Evolutionary conservation across 306 rosid genomes (phyloP).

Genomic region (Corylus avellana): DNA sequence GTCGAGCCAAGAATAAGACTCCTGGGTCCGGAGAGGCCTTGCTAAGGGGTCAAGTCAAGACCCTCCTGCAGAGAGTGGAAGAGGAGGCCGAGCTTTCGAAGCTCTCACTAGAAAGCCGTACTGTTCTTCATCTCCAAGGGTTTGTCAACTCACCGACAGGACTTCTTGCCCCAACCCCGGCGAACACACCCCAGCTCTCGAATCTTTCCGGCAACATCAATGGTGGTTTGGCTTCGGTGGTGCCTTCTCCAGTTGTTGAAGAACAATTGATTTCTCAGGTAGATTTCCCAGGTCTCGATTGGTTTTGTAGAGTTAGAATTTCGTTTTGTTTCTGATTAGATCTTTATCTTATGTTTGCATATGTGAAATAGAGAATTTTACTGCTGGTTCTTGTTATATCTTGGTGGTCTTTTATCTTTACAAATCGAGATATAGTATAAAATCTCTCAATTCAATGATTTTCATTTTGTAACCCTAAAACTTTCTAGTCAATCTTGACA

Average conservation of each 20-base stretch:
- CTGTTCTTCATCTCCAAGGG: slow-evolving; percentile 45
- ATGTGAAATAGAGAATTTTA: no score
- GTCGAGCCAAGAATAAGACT: slow-evolving; percentile 50
- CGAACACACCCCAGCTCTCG: slow-evolving; percentile 68
- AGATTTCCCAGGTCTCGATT: not conserved
- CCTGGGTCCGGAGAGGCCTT: slow-evolving; percentile 95
- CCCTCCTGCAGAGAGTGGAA: slow-evolving; percentile 83
- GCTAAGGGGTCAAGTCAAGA: slow-evolving; percentile 93
- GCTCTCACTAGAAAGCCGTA: slow-evolving; percentile 50
- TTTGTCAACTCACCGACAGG: slow-evolving; percentile 53
- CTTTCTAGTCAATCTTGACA: not conserved
- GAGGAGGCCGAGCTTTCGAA: slow-evolving; percentile 85
- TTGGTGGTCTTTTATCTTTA: not conserved
- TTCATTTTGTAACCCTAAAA: no score
- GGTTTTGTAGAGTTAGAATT: not conserved
- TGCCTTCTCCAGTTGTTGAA: slow-evolving; percentile 47
- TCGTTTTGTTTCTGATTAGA: not conserved
- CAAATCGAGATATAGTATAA: not conserved
- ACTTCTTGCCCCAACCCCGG: slow-evolving; percentile 85
- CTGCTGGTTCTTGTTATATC: not conserved
- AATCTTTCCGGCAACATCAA: slow-evolving; percentile 33
- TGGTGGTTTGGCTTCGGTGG: slow-evolving; percentile 18
- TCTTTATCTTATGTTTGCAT: not conserved
- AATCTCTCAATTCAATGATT: not conserved
- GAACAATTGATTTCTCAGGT: slow-evolving; percentile 70